Conservation (phyloP, 768 basidiomycete genomes). For the Strobilomyces confusus region DNA sequence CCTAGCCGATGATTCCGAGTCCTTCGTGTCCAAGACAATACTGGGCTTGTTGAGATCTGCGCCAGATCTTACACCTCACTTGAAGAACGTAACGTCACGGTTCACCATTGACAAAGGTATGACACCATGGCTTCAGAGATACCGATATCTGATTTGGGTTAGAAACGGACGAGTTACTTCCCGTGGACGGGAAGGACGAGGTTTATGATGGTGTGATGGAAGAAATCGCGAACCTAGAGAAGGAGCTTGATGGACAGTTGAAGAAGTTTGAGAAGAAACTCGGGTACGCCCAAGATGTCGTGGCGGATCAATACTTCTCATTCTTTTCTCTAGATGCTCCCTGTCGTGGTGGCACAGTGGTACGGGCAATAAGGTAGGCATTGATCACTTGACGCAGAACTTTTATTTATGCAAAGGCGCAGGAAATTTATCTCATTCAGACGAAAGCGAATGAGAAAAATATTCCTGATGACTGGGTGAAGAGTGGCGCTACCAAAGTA, state of each 20-base stretch:
- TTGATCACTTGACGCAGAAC: not conserved
- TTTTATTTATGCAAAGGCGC: conserved; percentile 2
- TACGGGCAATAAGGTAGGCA: conserved; percentile 69
- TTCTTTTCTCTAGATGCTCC: conserved; percentile 38
- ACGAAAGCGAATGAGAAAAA: conserved; percentile 54
- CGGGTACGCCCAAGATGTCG: conserved; percentile 41
- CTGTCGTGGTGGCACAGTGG: conserved; percentile 73
- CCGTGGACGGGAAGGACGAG: conserved; percentile 80
- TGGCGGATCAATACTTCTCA: conserved; percentile 10
- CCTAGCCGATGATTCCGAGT: conserved; percentile 61
- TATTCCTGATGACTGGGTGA: conserved; percentile 82
- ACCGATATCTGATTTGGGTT: conserved; percentile 22
- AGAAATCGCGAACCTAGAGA: conserved; percentile 70
- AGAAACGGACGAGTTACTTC: conserved; percentile 71
- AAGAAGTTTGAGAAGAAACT: conserved; percentile 62
- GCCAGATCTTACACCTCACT: conserved; percentile 70
- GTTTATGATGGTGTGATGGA: conserved; percentile 74
- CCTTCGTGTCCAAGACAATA: conserved; percentile 76
- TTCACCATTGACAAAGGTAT: conserved; percentile 62
- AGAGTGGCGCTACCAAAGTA: conserved; percentile 78
- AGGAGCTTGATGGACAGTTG: conserved; percentile 63
- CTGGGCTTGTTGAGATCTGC: conserved; percentile 70
- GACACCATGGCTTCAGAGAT: conserved; percentile 3
- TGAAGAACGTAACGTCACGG: conserved; percentile 71
- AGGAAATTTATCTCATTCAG: conserved; percentile 93